Evolutionary conservation across 2,329 filamentous ascomycete genomes (phyloP).

Genomic region (Aspergillus luchuensis): DNA sequence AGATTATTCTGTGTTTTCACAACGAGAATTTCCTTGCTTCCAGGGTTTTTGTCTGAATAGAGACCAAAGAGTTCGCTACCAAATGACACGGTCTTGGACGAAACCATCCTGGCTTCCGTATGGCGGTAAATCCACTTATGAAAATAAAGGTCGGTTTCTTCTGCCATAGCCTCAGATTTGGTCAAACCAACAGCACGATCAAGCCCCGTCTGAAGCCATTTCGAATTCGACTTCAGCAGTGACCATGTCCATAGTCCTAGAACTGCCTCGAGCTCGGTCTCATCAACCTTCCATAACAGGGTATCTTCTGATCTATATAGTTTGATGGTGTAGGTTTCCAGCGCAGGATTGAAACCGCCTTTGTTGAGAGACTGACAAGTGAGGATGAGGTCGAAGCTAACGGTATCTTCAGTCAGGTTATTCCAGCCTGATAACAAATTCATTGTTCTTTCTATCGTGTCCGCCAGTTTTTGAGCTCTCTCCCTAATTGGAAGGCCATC

Average conservation of each 20-base stretch:
- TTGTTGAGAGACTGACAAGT: constrained; percentile 15
- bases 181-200: constrained; percentile 27
- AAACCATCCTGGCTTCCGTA: constrained; percentile 24
- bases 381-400: constrained; percentile 24
- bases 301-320: constrained; percentile 26
- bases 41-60: constrained; percentile 3
- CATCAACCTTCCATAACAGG: constrained; percentile 29
- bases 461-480: constrained; percentile 24
- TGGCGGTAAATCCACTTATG: constrained; percentile 38
- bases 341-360: not conserved
- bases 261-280: constrained; percentile 34
- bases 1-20: constrained; percentile 28
- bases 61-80: constrained; percentile 26
- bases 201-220: constrained; percentile 20
- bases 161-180: constrained; percentile 19
- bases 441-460: constrained; percentile 32
- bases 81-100: constrained; percentile 19
- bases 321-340: constrained; percentile 20
- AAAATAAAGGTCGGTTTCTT: constrained; percentile 30
- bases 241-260: constrained; percentile 39
- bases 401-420: constrained; percentile 3
- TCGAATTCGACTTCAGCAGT: constrained; percentile 23
- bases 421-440: constrained; percentile 31
- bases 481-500: constrained; percentile 32
- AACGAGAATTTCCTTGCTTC: constrained; percentile 24